Conservation (phyloP, 352 stramenopile species). For the Phytophthora capsici region DNA sequence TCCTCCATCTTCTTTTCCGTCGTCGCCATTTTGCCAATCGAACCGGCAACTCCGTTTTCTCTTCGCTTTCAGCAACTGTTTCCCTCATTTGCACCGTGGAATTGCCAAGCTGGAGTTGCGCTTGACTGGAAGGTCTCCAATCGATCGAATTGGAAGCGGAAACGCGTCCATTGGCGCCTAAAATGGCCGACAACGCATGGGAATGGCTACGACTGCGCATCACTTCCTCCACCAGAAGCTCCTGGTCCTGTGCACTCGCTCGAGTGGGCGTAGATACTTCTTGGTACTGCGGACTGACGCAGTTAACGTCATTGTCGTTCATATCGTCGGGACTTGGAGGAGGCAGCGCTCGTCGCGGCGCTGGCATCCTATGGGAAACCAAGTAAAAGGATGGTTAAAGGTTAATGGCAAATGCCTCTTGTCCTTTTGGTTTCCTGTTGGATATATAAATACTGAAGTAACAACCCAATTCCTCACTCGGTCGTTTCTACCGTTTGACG, state of each 20-base stretch:
- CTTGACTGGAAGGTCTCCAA: conserved; percentile 31
- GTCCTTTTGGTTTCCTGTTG: too few relatives aligned
- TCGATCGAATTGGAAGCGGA: conserved; percentile 25
- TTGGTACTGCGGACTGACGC: conserved; percentile 45
- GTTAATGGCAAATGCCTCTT: too few relatives aligned
- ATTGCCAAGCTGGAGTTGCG: conserved; percentile 14
- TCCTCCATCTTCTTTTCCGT: conserved; percentile 26
- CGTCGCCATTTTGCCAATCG: conserved; percentile 40
- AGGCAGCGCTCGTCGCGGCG: conserved; percentile 31
- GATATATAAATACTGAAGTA: conserved; percentile 26
- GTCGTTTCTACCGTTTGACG: conserved; percentile 12
- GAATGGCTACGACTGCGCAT: conserved; percentile 43
- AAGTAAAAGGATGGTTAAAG: conserved; percentile 13
- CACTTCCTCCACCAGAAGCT: conserved; percentile 10
- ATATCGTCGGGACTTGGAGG: conserved; percentile 17
- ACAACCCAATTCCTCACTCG: conserved; percentile 3
- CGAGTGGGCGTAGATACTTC: conserved; percentile 38
- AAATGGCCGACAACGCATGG: conserved; percentile 51
- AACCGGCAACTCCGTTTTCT: conserved; percentile 41
- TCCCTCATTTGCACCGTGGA: conserved; percentile 12
- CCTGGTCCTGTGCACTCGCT: conserved; percentile 18
- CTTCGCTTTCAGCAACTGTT: conserved; percentile 13
- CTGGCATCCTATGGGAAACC: conserved; percentile 18
- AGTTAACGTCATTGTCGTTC: background rate
- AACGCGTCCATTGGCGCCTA: conserved; percentile 35